phyloP scores from a whole-genome alignment of 805 yeast species.

The Nakazawaea populi region DNA sequence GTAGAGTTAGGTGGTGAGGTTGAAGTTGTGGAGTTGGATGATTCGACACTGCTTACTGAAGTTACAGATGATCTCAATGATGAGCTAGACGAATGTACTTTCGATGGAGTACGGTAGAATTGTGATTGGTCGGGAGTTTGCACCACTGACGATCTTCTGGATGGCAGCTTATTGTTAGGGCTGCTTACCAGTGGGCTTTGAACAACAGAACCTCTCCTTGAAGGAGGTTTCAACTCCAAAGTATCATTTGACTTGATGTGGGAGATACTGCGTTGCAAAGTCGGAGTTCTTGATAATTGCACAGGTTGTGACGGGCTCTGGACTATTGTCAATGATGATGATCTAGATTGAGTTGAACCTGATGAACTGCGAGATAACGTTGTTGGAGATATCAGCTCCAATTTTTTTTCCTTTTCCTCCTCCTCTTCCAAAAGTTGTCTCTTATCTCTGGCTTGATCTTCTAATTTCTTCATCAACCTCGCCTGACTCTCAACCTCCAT shows the following conservation, averaged over 20 bases:
- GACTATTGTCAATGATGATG: constrained; percentile 7
- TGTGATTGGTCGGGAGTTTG: background rate
- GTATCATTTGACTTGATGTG: background rate
- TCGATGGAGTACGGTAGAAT: background rate
- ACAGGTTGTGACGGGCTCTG: constrained; percentile 1
- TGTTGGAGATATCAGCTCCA: background rate
- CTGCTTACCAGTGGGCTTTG: background rate
- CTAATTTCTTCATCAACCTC: constrained; percentile 17
- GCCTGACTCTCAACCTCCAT: constrained; percentile 20
- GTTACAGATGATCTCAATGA: constrained; percentile 1
- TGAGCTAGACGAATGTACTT: background rate
- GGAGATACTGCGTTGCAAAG: background rate
- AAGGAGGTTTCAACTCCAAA: background rate
- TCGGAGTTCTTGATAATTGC: background rate
- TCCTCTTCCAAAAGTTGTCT: constrained; percentile 20
- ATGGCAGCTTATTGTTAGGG: no score
- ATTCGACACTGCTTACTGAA: background rate
- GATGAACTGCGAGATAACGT: constrained; percentile 16
- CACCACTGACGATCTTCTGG: constrained; percentile 1
- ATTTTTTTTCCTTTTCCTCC: background rate
- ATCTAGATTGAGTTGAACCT: constrained; percentile 8
- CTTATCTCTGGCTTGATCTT: constrained; percentile 20
- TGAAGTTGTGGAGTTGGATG: background rate
- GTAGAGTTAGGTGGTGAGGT: background rate
- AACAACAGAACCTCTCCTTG: background rate